Base-by-base conservation (phyloP, 306 rosid genomes). In the Dalbergia oliveri region DNA sequence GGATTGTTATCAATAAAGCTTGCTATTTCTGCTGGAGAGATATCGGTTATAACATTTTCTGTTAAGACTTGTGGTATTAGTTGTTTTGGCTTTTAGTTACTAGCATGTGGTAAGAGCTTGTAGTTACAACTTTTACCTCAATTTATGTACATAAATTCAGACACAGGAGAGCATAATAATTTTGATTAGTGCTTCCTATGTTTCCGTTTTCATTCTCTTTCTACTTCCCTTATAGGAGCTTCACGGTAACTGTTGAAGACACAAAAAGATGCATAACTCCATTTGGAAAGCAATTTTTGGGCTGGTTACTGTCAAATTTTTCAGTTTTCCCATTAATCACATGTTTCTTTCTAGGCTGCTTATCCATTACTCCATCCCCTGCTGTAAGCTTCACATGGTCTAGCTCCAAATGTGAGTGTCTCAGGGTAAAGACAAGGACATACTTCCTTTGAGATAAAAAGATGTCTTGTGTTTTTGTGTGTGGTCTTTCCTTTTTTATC, bases 141-240 rank as follows among this genome's bases (percentile, higher is more conserved):
- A 26, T 63, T 76, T 63, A 63, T 63, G 50, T n/a, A n/a, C 45
- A 49, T 16, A 41, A 58, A 41, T 58, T 23, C 78, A 21, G 26
- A n/a, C n/a, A 21, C 16, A 0, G 19, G 58, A 57, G 57, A 23
- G 15, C 35, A 23, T 58, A 58, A 58, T 37, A 72, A 73, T 41
- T 33, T 21, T 41, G 67, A 21, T 41, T 21, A 58, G 37, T 41
- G 57, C n/a, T 12, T 58, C 21, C 66, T 11, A 13, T 4, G 12
- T 37, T 19, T 34, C 15, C n/a, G 49, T 53, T 70, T 10, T 53
- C 34, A 37, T 37, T 8, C 10, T 2, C 62, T 70, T 23, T 5
- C 9, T 12, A 19, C 15, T 34, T 7, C 54, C 10, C 45, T 8
- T 8, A 26, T 35, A 26, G 12, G 44, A 59, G 26, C 53, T 73